These are phyloP conservation scores for Naganishia sp. DNA, from an alignment of 1,284 basidiomycete species.

Conservation along the genomic window DNA sequence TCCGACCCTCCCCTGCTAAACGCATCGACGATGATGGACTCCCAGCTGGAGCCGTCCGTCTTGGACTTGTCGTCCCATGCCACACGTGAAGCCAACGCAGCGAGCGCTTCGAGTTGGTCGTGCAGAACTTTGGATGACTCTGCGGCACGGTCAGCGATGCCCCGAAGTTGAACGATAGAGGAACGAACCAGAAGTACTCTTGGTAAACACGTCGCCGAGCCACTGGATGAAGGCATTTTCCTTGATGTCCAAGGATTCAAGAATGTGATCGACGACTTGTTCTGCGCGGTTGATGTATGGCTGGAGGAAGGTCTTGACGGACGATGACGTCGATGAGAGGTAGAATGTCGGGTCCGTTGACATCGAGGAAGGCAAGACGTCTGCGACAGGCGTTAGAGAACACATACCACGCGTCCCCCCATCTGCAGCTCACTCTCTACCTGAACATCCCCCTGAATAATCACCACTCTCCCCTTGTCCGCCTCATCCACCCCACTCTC, in stretches of 20 bases:
- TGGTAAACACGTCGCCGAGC: constrained; percentile 45
- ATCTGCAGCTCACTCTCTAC: constrained; percentile 42
- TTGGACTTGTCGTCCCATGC: constrained; percentile 41
- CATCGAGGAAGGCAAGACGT: constrained; percentile 44
- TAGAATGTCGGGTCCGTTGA: constrained; percentile 45
- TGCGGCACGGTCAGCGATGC: constrained; percentile 30
- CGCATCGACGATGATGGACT: constrained; percentile 48
- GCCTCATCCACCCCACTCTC: constrained; percentile 18
- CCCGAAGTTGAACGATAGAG: background rate
- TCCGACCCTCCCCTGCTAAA: constrained; percentile 33
- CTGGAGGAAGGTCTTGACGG: constrained; percentile 39
- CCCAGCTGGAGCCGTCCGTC: constrained; percentile 40
- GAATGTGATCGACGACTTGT: constrained; percentile 40
- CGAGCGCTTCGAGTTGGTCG: constrained; percentile 48
- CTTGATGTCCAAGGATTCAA: constrained; percentile 41
- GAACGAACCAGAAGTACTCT: constrained; percentile 3
- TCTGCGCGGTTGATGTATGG: constrained; percentile 48
- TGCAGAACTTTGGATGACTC: constrained; percentile 46
- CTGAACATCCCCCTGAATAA: constrained; percentile 46
- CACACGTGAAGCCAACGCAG: constrained; percentile 47
- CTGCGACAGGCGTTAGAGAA: constrained; percentile 31
- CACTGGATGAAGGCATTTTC: constrained; percentile 46
- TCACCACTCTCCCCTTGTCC: constrained; percentile 44
- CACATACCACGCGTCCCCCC: no score
- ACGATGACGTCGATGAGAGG: constrained; percentile 39